Conservation (phyloP, 352 stramenopile genomes). For the Globisporangium heterothallicum region DNA sequence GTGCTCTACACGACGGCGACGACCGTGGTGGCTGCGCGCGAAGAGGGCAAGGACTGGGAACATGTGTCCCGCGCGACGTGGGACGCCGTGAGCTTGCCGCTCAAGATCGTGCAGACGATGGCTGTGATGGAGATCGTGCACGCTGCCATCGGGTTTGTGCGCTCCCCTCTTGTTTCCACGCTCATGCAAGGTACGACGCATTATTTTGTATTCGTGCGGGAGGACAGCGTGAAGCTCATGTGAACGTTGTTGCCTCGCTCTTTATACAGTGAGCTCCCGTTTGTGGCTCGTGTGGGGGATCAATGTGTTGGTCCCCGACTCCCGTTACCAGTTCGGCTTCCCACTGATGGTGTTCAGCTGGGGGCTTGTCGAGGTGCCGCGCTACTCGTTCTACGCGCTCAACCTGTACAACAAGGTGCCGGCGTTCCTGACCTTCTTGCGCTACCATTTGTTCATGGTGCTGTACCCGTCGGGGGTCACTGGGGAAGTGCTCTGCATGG, state of each 20-base stretch:
- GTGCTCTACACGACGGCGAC: conserved; percentile 61
- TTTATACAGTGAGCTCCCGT: conserved; percentile 74
- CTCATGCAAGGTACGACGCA: conserved; percentile 74
- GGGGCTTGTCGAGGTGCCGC: conserved; percentile 89
- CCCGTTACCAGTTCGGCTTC: conserved; percentile 79
- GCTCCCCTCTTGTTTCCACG: conserved; percentile 92
- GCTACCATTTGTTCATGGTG: conserved; percentile 98
- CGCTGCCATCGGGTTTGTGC: conserved; percentile 92
- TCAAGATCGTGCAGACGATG: conserved; percentile 91
- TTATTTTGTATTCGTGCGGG: not conserved
- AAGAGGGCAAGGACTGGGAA: conserved; percentile 46
- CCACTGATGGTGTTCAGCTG: conserved; percentile 86
- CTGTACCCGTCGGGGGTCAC: conserved; percentile 97
- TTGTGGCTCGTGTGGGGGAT: conserved; percentile 94
- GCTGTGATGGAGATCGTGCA: conserved; percentile 96
- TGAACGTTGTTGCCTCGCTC: not conserved
- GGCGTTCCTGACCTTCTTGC: conserved; percentile 95
- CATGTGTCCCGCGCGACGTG: conserved; percentile 44
- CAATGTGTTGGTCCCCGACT: conserved; percentile 79
- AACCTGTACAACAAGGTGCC: conserved; percentile 92
- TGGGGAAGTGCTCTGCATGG: conserved; percentile 81
- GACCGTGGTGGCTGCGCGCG: conserved; percentile 35
- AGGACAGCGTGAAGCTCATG: conserved; percentile 25
- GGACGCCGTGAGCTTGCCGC: conserved; percentile 44
- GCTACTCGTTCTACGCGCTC: conserved; percentile 97